Evolutionary conservation across 768 basidiomycete species (phyloP).

Genomic region (Punctularia strigosozonata): DNA sequence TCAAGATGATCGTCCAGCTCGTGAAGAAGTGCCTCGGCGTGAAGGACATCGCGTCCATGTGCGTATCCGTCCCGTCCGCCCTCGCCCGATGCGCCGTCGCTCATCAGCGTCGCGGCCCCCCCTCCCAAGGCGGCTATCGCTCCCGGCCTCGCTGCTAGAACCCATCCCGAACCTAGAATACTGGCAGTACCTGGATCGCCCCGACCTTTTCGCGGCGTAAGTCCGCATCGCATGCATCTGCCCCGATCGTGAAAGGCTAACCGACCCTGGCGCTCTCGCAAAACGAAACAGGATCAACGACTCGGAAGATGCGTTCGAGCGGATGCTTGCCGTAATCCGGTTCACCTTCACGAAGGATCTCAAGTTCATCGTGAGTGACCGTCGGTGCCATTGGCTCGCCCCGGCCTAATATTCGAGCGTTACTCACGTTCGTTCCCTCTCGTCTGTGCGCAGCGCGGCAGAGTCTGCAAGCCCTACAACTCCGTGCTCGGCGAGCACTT

Average conservation of each 20-base stretch:
- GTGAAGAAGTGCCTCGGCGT: slow-evolving; percentile 88
- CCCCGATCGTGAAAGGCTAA: background rate
- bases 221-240: slow-evolving; percentile 20
- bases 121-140: slow-evolving; percentile 64
- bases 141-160: slow-evolving; percentile 88
- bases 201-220: slow-evolving; percentile 86
- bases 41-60: slow-evolving; percentile 94
- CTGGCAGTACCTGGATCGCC: slow-evolving; percentile 88
- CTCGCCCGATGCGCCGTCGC: slow-evolving; percentile 1
- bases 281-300: slow-evolving; percentile 69
- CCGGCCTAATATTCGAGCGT: slow-evolving; percentile 1
- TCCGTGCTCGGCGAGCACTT: slow-evolving; percentile 85
- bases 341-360: slow-evolving; percentile 90
- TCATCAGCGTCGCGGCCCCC: slow-evolving; percentile 3
- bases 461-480: slow-evolving; percentile 90
- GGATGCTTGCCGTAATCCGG: slow-evolving; percentile 86
- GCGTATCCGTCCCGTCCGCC: slow-evolving; percentile 3
- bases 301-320: slow-evolving; percentile 82
- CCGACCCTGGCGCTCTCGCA: background rate
- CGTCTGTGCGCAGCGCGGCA: slow-evolving; percentile 50
- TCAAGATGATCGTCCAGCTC: slow-evolving; percentile 88
- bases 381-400: background rate
- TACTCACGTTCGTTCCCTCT: background rate
- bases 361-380: slow-evolving; percentile 67
- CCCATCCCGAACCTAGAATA: slow-evolving; percentile 95